Evolutionary conservation across 176 grass and related monocot species (phyloP), one percentile per base, ranked within the genome.

Genomic region (Eleusine indica): DNA sequence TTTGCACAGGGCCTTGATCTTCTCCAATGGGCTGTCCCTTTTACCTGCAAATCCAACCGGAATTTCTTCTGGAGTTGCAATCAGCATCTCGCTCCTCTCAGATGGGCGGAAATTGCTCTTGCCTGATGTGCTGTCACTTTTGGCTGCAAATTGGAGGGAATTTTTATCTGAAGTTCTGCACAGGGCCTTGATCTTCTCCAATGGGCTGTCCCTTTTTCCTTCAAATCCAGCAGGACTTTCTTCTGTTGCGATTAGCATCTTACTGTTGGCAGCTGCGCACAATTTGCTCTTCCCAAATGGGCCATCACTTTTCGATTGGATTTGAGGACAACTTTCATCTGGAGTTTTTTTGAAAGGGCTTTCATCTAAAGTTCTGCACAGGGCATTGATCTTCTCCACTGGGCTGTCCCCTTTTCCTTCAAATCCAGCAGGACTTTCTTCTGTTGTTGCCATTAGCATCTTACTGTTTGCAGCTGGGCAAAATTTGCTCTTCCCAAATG

Each of bases 21-120:
- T 88, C 46, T 83, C 80, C 51, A n/a, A 30, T 78, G 37, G 42
- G 42, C 16, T 71, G 53, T 70, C 74, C 18, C 9, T 56, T 73
- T 17, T 71, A 30, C 47, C 67, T 1, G 44, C 28, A 79, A 75
- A 17, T 43, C 9, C 4, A 75, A 41, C 21, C 81, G 71, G 44
- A 37, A 41, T 71, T 89, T 85, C 46, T 30, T 13, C 78, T 29
- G 19, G 87, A 16, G 61, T 64, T 76, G 13, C 66, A 18, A 11
- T 77, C 65, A 56, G 35, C 21, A 71, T 64, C 68, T 75, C 85
- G 66, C 66, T 91, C 84, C 64, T 83, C 74, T 79, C 73, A 76
- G 69, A 68, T 56, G 68, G 40, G 12, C 3, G 30, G 61, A 64
- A 14, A 30, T 64, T 64, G 61, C 61, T 64, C 9, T 30, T 64